Evolutionary conservation across 2,329 filamentous ascomycete genomes (phyloP).

Genomic region (Proliferodiscus dingleyae): DNA sequence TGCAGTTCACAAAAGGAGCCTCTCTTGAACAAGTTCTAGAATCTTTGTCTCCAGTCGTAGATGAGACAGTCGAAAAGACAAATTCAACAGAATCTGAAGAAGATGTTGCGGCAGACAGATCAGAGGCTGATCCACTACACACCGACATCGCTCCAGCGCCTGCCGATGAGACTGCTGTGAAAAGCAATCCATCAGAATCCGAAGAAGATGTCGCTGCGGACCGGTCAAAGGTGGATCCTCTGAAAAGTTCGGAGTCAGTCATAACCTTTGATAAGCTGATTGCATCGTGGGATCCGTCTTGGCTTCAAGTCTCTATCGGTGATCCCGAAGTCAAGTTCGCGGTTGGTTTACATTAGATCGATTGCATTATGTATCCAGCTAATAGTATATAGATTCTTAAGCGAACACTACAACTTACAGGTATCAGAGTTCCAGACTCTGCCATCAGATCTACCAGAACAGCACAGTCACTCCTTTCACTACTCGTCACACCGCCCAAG

Average conservation of each 20-base stretch:
- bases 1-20: constrained; percentile 20
- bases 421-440: constrained; percentile 67
- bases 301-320: constrained; percentile 53
- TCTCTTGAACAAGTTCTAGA: constrained; percentile 16
- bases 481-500: constrained; percentile 50
- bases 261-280: constrained; percentile 28
- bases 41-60: constrained; percentile 9
- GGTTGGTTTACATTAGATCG: constrained; percentile 45
- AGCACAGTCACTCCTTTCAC: constrained; percentile 49
- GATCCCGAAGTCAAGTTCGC: constrained; percentile 65
- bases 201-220: constrained; percentile 29
- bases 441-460: constrained; percentile 53
- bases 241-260: constrained; percentile 15
- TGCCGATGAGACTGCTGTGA: constrained; percentile 18
- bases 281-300: constrained; percentile 47
- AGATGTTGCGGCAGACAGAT: constrained; percentile 25
- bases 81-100: constrained; percentile 27
- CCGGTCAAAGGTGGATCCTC: constrained; percentile 18
- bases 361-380: constrained; percentile 5
- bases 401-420: constrained; percentile 75
- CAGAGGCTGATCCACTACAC: constrained; percentile 20
- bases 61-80: constrained; percentile 18
- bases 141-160: constrained; percentile 6
- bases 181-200: constrained; percentile 22
- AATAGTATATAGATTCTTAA: constrained; percentile 62